A percentile compares a stretch with the other conserved stretches of the same genome.
phyloP scores from a whole-genome alignment of 495 filamentous ascomycete genomes.

The Patellaria atrata region DNA sequence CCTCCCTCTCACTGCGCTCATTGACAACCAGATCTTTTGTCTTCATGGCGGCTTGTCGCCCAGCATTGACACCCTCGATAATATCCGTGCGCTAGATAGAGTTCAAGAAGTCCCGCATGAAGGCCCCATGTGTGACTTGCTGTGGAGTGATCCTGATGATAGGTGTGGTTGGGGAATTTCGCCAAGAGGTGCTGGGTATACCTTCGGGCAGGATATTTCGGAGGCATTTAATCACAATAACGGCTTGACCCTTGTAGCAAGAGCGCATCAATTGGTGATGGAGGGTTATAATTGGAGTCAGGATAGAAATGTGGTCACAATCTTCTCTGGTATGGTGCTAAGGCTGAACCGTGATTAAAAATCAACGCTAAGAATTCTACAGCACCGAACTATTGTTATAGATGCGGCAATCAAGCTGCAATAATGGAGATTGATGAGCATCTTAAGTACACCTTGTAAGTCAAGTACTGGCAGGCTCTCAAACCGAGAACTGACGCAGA shows the following conservation, averaged over 20 bases:
- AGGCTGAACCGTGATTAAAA: background rate
- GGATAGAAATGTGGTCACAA: conserved; percentile 93
- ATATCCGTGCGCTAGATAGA: conserved; percentile 86
- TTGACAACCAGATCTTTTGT: conserved; percentile 99
- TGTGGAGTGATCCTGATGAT: conserved; percentile 98
- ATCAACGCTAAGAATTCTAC: conserved; percentile 15
- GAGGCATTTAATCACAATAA: conserved; percentile 99
- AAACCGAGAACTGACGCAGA: background rate
- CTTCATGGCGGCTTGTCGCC: conserved; percentile 92
- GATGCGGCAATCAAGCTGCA: conserved; percentile 95
- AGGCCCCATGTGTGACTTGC: conserved; percentile 94
- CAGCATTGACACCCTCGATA: conserved; percentile 95
- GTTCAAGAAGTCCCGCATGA: conserved; percentile 98
- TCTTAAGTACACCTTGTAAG: conserved; percentile 98
- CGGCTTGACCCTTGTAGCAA: conserved; percentile 83
- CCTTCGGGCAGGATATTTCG: conserved; percentile 97
- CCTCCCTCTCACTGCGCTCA: conserved; percentile 91
- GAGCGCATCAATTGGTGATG: conserved; percentile 95
- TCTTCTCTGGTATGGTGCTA: conserved; percentile 68
- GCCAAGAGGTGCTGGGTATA: conserved; percentile 93
- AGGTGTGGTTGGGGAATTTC: conserved; percentile 98
- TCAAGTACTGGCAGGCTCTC: conserved; percentile 14
- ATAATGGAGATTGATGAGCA: conserved; percentile 99
- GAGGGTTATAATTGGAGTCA: conserved; percentile 98
- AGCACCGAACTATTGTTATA: conserved; percentile 96